These are phyloP conservation scores for Mycena chlorophos DNA, from an alignment of 768 basidiomycete genomes.

Conservation along the genomic window DNA sequence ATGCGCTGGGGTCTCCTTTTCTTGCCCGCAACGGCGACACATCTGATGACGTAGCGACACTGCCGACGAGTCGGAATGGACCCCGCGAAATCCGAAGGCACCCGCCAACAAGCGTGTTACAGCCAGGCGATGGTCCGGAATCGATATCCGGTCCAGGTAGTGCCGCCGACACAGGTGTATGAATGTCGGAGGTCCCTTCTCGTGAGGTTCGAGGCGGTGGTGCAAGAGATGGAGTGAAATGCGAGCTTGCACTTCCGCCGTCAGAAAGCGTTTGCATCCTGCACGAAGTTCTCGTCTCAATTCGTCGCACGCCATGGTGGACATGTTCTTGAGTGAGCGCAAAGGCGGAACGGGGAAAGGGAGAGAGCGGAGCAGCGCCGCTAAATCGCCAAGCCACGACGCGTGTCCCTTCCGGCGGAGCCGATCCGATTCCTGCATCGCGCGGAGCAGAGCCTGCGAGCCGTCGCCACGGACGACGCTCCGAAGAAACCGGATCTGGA, in stretches of 20 bases:
- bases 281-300: neutral
- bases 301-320: neutral
- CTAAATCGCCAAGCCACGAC: neutral
- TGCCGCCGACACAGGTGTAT: neutral
- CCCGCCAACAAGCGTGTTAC: constrained; percentile 3
- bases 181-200: neutral
- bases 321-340: neutral
- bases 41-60: neutral
- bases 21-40: neutral
- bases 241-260: neutral
- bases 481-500: constrained; percentile 21
- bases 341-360: neutral
- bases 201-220: constrained; percentile 1
- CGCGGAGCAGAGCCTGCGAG: neutral
- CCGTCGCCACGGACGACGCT: constrained; percentile 7
- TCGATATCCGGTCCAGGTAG: constrained; percentile 1
- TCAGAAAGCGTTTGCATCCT: neutral
- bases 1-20: constrained; percentile 2
- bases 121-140: constrained; percentile 6
- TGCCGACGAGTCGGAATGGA: neutral
- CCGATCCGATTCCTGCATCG: neutral
- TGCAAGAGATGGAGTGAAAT: neutral
- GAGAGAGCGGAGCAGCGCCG: neutral
- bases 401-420: neutral
- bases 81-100: neutral